phyloP scores from a whole-genome alignment of 305 asterid genomes.

The Plantago lanceolata region DNA sequence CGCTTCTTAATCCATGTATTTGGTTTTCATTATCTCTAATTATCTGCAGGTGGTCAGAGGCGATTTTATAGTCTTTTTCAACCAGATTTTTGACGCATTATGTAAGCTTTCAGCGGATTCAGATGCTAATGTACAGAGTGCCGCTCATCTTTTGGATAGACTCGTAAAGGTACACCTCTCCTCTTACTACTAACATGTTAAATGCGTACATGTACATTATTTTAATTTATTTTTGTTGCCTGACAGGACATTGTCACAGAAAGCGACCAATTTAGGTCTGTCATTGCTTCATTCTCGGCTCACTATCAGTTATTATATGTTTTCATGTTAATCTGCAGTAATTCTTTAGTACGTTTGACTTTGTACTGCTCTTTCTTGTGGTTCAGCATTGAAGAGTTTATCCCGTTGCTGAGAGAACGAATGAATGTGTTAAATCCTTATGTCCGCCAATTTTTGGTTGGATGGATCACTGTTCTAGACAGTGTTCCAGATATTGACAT shows the following conservation, averaged over 20 bases:
- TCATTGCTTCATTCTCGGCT: conserved; percentile 20
- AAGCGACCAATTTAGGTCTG: conserved; percentile 97
- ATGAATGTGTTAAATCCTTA: conserved; percentile 96
- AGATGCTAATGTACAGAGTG: conserved; percentile 97
- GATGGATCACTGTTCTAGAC: conserved; percentile 99
- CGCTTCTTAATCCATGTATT: conserved; percentile 13
- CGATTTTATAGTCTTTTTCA: conserved; percentile 94
- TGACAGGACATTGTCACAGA: conserved; percentile 97
- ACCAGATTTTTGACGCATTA: conserved; percentile 86
- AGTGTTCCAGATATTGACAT: conserved; percentile 99
- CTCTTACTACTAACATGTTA: neutral
- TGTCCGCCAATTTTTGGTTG: conserved; percentile 98
- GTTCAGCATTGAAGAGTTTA: conserved; percentile 95
- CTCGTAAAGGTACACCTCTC: conserved; percentile 72
- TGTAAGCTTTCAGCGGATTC: conserved; percentile 98
- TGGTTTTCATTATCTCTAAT: conserved; percentile 24
- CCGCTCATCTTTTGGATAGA: conserved; percentile 99
- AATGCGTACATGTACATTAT: conserved; percentile 8
- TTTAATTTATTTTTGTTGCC: conserved; percentile 15
- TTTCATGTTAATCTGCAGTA: conserved; percentile 21
- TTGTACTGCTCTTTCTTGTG: conserved; percentile 23
- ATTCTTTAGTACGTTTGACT: conserved; percentile 24
- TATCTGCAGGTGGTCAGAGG: conserved; percentile 94
- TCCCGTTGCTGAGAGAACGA: conserved; percentile 92
- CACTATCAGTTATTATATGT: conserved; percentile 14